phyloP scores from a whole-genome alignment of 148 eudicot species.

The Amaranthus hypochondriacus region DNA sequence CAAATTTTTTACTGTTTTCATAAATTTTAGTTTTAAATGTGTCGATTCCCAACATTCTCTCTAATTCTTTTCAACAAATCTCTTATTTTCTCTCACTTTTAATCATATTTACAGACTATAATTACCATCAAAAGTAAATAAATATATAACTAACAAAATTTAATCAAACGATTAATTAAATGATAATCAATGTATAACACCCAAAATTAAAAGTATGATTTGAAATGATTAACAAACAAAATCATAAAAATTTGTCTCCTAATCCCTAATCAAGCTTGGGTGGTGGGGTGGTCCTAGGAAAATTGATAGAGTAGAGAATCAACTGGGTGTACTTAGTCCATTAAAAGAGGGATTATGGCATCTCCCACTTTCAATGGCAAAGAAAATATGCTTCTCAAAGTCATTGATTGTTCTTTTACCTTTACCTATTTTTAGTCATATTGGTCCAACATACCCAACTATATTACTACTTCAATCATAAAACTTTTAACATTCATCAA shows the following conservation, averaged over 20 bases:
- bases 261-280: neutral
- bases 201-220: neutral
- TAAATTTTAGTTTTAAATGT: too few relatives aligned
- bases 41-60: too few relatives aligned
- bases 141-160: too few relatives aligned
- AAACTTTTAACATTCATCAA: too few relatives aligned
- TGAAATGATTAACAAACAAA: conserved; percentile 4
- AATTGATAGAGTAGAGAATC: neutral
- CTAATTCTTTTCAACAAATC: too few relatives aligned
- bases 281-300: conserved; percentile 12
- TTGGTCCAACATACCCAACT: conserved; percentile 10
- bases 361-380: conserved; percentile 26
- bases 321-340: conserved; percentile 23
- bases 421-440: conserved; percentile 11
- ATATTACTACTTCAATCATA: conserved; percentile 4
- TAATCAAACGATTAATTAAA: too few relatives aligned
- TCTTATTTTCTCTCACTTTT: too few relatives aligned
- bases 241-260: neutral
- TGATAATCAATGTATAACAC: too few relatives aligned
- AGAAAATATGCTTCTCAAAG: conserved; percentile 7
- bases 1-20: too few relatives aligned
- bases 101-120: too few relatives aligned
- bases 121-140: too few relatives aligned
- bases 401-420: conserved; percentile 3
- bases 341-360: conserved; percentile 15